Evolutionary conservation across 495 filamentous ascomycete species (phyloP), one percentile per base, ranked within the genome.

Genomic region (Parathielavia appendiculata): DNA sequence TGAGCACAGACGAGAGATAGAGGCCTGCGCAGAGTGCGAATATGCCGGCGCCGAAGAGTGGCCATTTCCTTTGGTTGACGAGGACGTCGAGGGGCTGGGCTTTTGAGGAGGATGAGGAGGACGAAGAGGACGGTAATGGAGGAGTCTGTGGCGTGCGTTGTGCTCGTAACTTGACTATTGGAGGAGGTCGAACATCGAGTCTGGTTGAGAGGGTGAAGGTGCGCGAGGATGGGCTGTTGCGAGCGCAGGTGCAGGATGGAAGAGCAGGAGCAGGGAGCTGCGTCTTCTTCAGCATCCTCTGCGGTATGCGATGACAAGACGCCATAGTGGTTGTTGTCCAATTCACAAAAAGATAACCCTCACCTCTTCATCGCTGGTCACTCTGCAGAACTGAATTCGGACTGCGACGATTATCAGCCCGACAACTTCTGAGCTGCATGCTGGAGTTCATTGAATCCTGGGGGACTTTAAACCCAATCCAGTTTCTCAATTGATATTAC

Each of bases 1-100:
- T 39, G 58, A 73, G 5, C 56, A 76, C n/a, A 58, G 64, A 11
- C 63, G 71, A 60, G 62, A 72, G 16, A 67, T 75, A 58, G 59
- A 66, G 34, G 54, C 60, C 40, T 44, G 67, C 17, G 59, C 61
- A 7, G 58, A 73, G 20, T 66, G 57, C 51, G 6, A 54, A 13
- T 54, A 67, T 10, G 56, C 59, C 48, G 56, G 64, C 54, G 64
- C 61, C 38, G 57, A 74, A 44, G 60, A 71, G 59, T 20, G 61
- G 59, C 58, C 56, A 61, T 60, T 59, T 65, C 38, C 51, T 45
- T 26, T 66, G 34, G 4, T 53, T 40, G 53, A 65, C 35, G 56
- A 67, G 56, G 23, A n/a, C 52, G 53, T 59, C 50, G 36, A 66
- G 40, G 56, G 64, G 5, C 23, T 63, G 32, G 23, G 63, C 17